These are phyloP conservation scores for Buddleja alternifolia DNA, from an alignment of 257 asterid species.

Conservation along the genomic window DNA sequence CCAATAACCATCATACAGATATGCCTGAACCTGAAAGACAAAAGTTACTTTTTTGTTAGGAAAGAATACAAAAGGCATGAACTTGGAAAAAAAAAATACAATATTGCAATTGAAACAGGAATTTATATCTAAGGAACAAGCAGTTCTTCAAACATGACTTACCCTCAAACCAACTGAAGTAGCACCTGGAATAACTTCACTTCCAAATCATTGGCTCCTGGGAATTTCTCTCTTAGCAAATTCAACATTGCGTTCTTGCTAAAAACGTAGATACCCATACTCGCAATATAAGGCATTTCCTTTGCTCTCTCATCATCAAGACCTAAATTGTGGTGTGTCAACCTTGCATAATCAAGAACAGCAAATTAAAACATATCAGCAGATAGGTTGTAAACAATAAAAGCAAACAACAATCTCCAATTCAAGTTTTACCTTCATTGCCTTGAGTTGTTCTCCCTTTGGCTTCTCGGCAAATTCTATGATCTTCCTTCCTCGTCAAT, in stretches of 20 bases:
- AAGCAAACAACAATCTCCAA: not conserved
- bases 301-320: conserved; percentile 72
- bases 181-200: conserved; percentile 77
- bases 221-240: conserved; percentile 52
- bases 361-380: not conserved
- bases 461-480: conserved; percentile 72
- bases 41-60: not conserved
- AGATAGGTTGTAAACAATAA: not conserved
- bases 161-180: conserved; percentile 66
- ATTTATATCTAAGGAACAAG: not conserved
- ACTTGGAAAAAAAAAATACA: not conserved
- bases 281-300: conserved; percentile 68
- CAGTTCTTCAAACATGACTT: conserved; percentile 32
- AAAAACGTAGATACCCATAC: conserved; percentile 71
- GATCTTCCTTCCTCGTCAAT: conserved; percentile 67
- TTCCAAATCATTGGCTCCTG: conserved; percentile 69
- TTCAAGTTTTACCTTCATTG: conserved; percentile 54
- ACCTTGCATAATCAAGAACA: conserved; percentile 40
- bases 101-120: not conserved
- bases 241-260: conserved; percentile 59
- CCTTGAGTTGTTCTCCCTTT: conserved; percentile 56
- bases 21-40: conserved; percentile 60
- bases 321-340: conserved; percentile 66
- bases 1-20: conserved; percentile 68
- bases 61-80: not conserved